Evolutionary conservation across 495 filamentous ascomycete genomes (phyloP).

Genomic region (Xylaria venustula): DNA sequence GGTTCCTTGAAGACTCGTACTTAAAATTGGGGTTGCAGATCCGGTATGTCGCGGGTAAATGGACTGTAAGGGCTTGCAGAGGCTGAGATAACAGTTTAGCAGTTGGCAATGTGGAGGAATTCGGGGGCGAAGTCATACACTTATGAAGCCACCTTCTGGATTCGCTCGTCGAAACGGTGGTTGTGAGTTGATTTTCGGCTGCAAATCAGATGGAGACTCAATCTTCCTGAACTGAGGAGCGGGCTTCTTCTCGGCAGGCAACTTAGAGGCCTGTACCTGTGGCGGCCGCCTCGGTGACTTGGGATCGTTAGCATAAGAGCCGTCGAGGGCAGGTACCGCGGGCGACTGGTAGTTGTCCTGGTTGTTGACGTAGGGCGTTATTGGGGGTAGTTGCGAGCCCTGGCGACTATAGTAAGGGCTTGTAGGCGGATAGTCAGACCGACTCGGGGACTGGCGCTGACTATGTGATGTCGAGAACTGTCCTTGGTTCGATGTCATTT

Average conservation of each 20-base stretch:
- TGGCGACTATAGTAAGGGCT: constrained; percentile 52
- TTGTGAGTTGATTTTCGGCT: constrained; percentile 79
- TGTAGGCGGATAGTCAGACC: constrained; percentile 47
- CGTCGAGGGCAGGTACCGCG: constrained; percentile 65
- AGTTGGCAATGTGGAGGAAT: constrained; percentile 6
- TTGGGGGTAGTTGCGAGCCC: constrained; percentile 63
- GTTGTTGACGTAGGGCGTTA: constrained; percentile 62
- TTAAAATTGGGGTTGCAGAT: constrained; percentile 99
- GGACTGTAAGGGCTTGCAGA: constrained; percentile 90
- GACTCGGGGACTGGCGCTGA: constrained; percentile 52
- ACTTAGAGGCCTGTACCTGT: constrained; percentile 47
- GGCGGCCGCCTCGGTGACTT: constrained; percentile 64
- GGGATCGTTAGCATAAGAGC: constrained; percentile 68
- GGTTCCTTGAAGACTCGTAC: constrained; percentile 98
- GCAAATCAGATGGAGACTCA: constrained; percentile 67
- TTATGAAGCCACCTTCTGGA: constrained; percentile 98
- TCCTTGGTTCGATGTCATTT: constrained; percentile 33
- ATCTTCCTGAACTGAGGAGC: constrained; percentile 87
- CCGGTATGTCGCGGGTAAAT: constrained; percentile 91
- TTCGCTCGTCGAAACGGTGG: constrained; percentile 91
- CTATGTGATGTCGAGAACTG: constrained; percentile 41
- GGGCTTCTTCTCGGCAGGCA: constrained; percentile 58
- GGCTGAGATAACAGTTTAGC: constrained; percentile 55
- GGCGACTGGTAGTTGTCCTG: constrained; percentile 66
- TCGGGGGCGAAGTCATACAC: constrained; percentile 57